Conservation (phyloP, 176 grass and related monocot species). For the Musa acuminata region DNA sequence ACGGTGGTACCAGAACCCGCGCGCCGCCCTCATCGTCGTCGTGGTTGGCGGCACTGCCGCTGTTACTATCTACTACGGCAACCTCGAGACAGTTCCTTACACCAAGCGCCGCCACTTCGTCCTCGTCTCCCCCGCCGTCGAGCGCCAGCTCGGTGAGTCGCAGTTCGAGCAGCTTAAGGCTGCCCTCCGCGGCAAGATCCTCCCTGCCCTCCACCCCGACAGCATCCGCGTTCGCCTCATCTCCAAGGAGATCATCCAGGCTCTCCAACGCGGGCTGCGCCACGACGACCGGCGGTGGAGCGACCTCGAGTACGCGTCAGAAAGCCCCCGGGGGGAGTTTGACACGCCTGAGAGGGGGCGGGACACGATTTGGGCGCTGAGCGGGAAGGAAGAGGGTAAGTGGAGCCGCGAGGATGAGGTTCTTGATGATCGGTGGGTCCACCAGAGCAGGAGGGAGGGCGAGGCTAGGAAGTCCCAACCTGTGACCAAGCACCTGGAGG, state of each 20-base stretch:
- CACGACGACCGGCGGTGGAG: constrained; percentile 24
- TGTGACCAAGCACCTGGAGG: constrained; percentile 52
- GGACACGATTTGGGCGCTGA: constrained; percentile 14
- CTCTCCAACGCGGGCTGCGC: constrained; percentile 50
- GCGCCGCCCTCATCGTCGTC: constrained; percentile 35
- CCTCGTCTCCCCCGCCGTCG: constrained; percentile 44
- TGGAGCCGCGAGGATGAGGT: constrained; percentile 67
- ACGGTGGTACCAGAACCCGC: constrained; percentile 76
- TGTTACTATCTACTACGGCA: constrained; percentile 53
- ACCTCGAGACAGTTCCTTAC: constrained; percentile 85
- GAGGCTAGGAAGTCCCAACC: constrained; percentile 31
- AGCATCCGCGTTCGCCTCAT: constrained; percentile 78
- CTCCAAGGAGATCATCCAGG: constrained; percentile 62
- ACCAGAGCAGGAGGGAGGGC: constrained; percentile 40
- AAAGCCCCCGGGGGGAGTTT: constrained; percentile 10
- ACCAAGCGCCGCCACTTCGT: constrained; percentile 72
- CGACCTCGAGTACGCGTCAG: constrained; percentile 27
- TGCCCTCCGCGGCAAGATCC: constrained; percentile 55
- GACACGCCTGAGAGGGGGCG: constrained; percentile 8
- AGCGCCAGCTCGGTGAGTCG: constrained; percentile 75
- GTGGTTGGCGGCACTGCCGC: constrained; percentile 29
- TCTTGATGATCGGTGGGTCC: constrained; percentile 77
- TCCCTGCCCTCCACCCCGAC: constrained; percentile 83
- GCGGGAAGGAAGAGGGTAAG: constrained; percentile 18
- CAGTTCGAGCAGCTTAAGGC: constrained; percentile 61